Percentiles rank a stretch among this genome's conserved stretches.
These are phyloP conservation scores for Pseudogymnoascus sp. DNA, from an alignment of 2,329 filamentous ascomycete genomes.

Conservation along the genomic window DNA sequence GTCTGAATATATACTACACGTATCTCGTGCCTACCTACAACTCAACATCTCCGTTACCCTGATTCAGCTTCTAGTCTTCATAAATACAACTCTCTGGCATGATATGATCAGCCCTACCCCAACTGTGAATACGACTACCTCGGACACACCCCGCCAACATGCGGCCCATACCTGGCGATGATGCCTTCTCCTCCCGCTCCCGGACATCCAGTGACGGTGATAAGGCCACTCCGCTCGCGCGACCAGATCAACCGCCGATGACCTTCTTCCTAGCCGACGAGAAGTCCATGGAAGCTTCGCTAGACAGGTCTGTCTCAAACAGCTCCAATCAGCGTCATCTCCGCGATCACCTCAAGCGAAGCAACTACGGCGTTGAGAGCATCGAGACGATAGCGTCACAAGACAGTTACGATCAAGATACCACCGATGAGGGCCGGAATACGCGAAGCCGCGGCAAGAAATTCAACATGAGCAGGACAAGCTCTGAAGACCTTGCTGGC, in stretches of 20 bases:
- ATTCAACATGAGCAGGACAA: constrained; percentile 7
- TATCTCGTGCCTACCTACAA: background rate
- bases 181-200: constrained; percentile 32
- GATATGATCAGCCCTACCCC: constrained; percentile 1
- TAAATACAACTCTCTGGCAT: background rate
- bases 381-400: constrained; percentile 26
- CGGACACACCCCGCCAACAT: constrained; percentile 24
- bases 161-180: constrained; percentile 39
- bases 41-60: background rate
- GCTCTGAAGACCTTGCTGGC: constrained; percentile 20
- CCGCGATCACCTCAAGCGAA: constrained; percentile 30
- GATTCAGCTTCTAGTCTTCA: background rate
- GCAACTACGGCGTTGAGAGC: constrained; percentile 27
- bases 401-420: constrained; percentile 24
- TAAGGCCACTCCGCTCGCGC: constrained; percentile 29
- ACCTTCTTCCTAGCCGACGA: constrained; percentile 45
- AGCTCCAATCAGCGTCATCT: constrained; percentile 23
- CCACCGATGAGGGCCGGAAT: constrained; percentile 11
- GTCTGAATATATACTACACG: background rate
- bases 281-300: constrained; percentile 36
- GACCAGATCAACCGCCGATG: constrained; percentile 33
- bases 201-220: constrained; percentile 31
- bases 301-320: constrained; percentile 24
- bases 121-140: background rate
- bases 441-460: constrained; percentile 1